Evolutionary conservation across 2,329 filamentous ascomycete genomes (phyloP), one percentile per base, ranked within the genome.

Genomic region (Phyllosticta citriasiana): DNA sequence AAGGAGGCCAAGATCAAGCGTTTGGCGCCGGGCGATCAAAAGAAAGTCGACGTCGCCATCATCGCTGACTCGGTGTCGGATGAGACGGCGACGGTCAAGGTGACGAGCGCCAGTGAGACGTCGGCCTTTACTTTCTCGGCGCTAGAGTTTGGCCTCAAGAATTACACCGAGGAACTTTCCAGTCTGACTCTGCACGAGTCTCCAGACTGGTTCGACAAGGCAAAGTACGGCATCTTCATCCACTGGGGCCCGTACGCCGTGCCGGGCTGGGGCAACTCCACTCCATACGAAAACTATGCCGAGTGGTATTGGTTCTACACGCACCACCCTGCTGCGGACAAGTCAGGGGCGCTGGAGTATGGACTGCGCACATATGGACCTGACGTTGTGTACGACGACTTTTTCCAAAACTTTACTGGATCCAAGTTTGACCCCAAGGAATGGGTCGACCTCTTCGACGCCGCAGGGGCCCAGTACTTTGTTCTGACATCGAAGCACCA

Each of bases 161-260:
- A 59, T 57, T 54, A 58, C 25, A 35, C 61, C 24, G 57, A 62
- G 61, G 63, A 5, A 51, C 62, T 2, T 74, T 73, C 60, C 67
- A 74, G 53, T 63, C 71, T 12, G 72, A 69, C 3, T 75, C 70
- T 57, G 72, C 76, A 78, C 57, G 77, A 78, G 66, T 76, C 76
- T 14, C 81, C 81, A 0, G 72, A 76, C 4, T 84, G 82, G 82
- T 85, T 78, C 64, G 75, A 81, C 59, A 74, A 78, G 52, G 79
- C 74, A 16, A 85, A 85, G 62, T 85, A 75, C 63, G 82, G 83
- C 0, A 84, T 85, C 47, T 84, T 85, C 66, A 81, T 84, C 51
- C 82, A 84, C 63, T 84, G 82, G 80, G 82, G 82, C 0, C 72
- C 78, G 0, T 85, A 83, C 64, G 70, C 80, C 0, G 81, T 84